These are phyloP conservation scores for Apiospora sp. DNA, from an alignment of 2,329 filamentous ascomycete species.

Conservation along the genomic window DNA sequence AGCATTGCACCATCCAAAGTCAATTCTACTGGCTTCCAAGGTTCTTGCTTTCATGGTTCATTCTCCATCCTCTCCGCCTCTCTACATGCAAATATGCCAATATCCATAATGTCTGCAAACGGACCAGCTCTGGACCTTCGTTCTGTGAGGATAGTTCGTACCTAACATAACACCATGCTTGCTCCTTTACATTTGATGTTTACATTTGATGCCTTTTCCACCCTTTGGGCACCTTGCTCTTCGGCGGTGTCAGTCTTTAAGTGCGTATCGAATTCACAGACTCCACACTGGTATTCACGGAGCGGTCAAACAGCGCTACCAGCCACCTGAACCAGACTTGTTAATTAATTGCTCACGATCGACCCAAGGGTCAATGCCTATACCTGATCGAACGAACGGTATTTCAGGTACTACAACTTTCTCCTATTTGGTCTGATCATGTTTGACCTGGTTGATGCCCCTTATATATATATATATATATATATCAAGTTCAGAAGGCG, in stretches of 20 bases:
- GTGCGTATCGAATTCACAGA: neutral
- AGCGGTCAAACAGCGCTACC: conserved; percentile 18
- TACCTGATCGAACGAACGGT: neutral
- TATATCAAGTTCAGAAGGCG: neutral
- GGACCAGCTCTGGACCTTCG: neutral
- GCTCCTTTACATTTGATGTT: neutral
- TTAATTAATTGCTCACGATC: neutral
- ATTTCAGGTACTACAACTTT: neutral
- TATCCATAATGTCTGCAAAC: neutral
- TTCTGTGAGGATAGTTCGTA: neutral
- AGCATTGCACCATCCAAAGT: conserved; percentile 1
- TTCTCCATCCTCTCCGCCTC: neutral
- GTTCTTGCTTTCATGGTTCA: neutral
- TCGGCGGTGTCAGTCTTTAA: neutral
- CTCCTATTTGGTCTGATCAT: neutral
- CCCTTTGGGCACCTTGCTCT: neutral
- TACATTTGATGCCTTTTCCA: neutral
- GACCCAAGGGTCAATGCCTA: neutral
- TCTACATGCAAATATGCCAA: neutral
- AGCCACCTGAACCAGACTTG: conserved; percentile 13
- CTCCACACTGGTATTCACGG: neutral
- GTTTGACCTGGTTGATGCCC: neutral
- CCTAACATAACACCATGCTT: neutral
- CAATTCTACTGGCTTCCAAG: neutral
- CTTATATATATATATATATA: neutral